Base-by-base conservation (phyloP, 2,329 filamentous ascomycete species). In the Neonectria faginata region DNA sequence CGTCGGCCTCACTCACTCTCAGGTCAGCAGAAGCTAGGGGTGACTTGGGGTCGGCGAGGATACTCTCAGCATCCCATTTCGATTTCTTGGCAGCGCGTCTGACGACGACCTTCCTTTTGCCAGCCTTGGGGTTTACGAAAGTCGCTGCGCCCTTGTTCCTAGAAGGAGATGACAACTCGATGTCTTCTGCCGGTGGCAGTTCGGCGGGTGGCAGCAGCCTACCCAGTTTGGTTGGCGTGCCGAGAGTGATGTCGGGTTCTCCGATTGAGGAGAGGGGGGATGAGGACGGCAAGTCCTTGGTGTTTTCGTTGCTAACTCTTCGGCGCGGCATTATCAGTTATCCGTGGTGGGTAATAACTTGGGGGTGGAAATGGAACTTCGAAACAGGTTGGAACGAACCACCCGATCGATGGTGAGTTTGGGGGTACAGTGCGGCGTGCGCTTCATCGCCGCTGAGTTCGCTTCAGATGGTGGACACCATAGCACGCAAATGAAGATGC, bases 11-110 rank as follows among this genome's bases (percentile, higher is more conserved):
- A n/a, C 7, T 71, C 74, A 81, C 80, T 57, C 80, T 72, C 11
- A 82, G 66, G 59, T 82, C 78, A 6, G 78, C 78, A 16, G 69
- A 74, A 16, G 79, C 79, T 1, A 82, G 67, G 27, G 80, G 80
- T 2, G 80, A 82, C 29, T 77, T 80, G 1, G 74, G 65, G 50
- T 81, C 75, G 10, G 73, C 77, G 18, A 81, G 67, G 22, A 81
- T 75, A 16, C 71, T 77, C 14, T 79, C 76, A 3, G 75, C 66
- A 25, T 74, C 73, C 79, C 79, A 81, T 67, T 76, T 79, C 0
- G 74, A 72, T 62, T 76, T 80, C 58, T 71, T 74, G 7, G 62
- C 54, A 3, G 62, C n/a, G 20, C 69, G 72, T 36, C 66, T 75
- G 10, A 72, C 66, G 3, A 71, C 61, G 0, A 73, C 47, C 56